Percentiles rank a stretch among this genome's conserved stretches.
Conservation (phyloP, 2,329 filamentous ascomycete species). For the Arthrobotrys pseudoclavata region DNA sequence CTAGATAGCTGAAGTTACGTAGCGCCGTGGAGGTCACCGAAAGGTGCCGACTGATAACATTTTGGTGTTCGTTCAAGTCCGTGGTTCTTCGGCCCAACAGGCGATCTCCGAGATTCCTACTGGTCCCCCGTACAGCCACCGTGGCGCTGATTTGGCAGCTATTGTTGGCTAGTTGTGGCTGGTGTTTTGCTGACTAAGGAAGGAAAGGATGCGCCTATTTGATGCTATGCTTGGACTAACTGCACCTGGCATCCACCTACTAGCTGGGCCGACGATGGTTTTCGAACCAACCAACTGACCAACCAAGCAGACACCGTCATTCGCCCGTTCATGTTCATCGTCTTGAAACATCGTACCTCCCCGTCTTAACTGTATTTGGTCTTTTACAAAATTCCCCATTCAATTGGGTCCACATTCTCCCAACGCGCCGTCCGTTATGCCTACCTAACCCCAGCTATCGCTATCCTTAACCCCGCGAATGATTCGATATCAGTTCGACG, state of each 20-base stretch:
- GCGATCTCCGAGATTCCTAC: slow-evolving; percentile 43
- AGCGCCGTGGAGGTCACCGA: slow-evolving; percentile 43
- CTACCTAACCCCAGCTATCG: slow-evolving; percentile 20
- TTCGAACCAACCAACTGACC: neutral
- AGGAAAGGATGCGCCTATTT: slow-evolving; percentile 1
- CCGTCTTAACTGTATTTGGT: neutral
- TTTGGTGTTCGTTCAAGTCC: slow-evolving; percentile 30
- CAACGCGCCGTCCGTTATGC: slow-evolving; percentile 29
- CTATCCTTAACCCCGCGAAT: slow-evolving; percentile 27
- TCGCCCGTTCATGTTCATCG: neutral
- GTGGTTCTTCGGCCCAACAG: slow-evolving; percentile 51
- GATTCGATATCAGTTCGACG: slow-evolving; percentile 18
- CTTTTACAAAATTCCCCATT: neutral
- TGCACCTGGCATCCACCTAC: neutral
- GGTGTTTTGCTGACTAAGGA: neutral
- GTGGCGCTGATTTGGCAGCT: neutral
- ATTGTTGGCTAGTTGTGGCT: neutral
- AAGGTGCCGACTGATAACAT: slow-evolving; percentile 22
- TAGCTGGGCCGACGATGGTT: neutral
- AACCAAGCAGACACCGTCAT: neutral
- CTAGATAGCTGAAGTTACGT: neutral
- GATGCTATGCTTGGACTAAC: slow-evolving; percentile 1
- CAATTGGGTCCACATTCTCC: slow-evolving; percentile 4
- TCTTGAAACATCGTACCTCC: no score
- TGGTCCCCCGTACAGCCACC: neutral